A percentile compares a stretch with the other conserved stretches of the same genome.
Conservation (phyloP, 164 flowering plant species). For the Vitis rotundifolia region DNA sequence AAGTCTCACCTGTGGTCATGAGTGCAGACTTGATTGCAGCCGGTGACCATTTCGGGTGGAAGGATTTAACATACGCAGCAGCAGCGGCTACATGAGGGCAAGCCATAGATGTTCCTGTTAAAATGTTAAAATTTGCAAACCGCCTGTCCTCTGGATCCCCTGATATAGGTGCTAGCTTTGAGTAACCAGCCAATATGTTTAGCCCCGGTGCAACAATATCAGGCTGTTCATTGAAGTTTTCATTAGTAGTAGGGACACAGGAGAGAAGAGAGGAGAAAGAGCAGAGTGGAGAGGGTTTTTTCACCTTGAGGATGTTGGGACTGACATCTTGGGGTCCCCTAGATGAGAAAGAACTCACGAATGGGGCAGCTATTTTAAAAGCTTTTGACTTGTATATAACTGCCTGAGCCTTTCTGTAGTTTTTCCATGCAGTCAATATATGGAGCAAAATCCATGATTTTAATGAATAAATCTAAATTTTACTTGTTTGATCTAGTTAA, state of each 20-base stretch:
- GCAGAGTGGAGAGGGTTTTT: slow-evolving; percentile 1
- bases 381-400: slow-evolving; percentile 42
- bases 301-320: slow-evolving; percentile 66
- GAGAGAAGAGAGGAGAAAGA: neutral
- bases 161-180: slow-evolving; percentile 34
- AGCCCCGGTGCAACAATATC: slow-evolving; percentile 79
- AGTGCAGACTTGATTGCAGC: slow-evolving; percentile 82
- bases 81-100: slow-evolving; percentile 64
- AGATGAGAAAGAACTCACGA: slow-evolving; percentile 69
- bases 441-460: neutral
- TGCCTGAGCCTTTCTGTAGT: slow-evolving; percentile 49
- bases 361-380: slow-evolving; percentile 37
- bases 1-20: slow-evolving; percentile 70
- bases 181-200: slow-evolving; percentile 65
- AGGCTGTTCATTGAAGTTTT: slow-evolving; percentile 44
- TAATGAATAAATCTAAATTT: too few species aligned
- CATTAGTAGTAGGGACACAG: neutral
- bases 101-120: slow-evolving; percentile 83
- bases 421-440: neutral
- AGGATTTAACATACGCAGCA: slow-evolving; percentile 72
- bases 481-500: too few species aligned
- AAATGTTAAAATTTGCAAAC: slow-evolving; percentile 29
- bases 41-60: slow-evolving; percentile 75
- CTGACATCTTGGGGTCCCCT: slow-evolving; percentile 58
- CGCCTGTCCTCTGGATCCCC: slow-evolving; percentile 37